Base-by-base conservation (phyloP, 306 rosid genomes). In the Parietaria judaica region DNA sequence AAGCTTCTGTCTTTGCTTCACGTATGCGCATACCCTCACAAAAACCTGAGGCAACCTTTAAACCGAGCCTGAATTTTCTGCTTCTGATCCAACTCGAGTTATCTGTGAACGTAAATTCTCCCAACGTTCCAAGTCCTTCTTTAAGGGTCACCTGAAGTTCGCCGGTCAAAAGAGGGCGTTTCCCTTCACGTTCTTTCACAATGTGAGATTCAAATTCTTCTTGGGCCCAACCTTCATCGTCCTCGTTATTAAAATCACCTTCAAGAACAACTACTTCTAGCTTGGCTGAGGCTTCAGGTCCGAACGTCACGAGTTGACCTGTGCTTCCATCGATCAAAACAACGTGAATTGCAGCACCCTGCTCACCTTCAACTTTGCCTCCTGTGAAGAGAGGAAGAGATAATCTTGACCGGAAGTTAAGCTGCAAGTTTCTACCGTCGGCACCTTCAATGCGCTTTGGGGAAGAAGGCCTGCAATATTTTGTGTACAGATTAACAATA, bases 351-450 rank as follows among this genome's bases (percentile, higher is more conserved):
- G 91, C 73, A 77, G 97, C 99, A 64, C 99, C 99, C 81, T 83
- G 99, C 90, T 89, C 99, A 56, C 99, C 99, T 76, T 94, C 99
- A 38, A 94, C 97, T 79, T 94, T 94, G 78, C 99, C 99, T 58
- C 99, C 99, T 1, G 99, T 94, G 82, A 94, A 94, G 56, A 94
- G 81, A 41, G 99, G 99, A 81, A 94, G 99, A 59, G 97, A 79
- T 56, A 94, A 70, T 67, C 89, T 86, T 56, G 99, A 84, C 88
- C 16, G 83, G 71, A 86, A 94, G 36, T 78, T 84, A 51, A 94
- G 87, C 72, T 79, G 94, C 84, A 94, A 76, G 86, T 78, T 94
- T 60, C 84, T 77, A 61, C 88, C 95, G 76, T 84, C 85, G 6
- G 95, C 95, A 80, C 94, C 97, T 84, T 94, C 97, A 69, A 94